A percentile compares a stretch with the other conserved stretches of the same genome.
phyloP scores from a whole-genome alignment of 2,329 filamentous ascomycete genomes.

The Ophiostoma montium region DNA sequence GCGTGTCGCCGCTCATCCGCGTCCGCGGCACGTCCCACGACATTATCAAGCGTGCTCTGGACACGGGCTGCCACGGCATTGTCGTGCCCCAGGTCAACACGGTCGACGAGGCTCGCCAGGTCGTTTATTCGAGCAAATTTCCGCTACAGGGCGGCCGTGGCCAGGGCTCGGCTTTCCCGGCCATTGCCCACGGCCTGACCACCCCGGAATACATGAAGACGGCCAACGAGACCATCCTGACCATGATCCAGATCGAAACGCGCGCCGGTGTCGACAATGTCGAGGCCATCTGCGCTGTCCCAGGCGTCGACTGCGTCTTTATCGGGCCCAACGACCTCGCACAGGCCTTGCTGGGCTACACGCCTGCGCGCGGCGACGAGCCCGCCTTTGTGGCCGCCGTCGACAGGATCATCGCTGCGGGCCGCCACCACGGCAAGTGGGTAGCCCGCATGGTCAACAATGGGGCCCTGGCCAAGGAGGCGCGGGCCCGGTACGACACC shows the following conservation, averaged over 20 bases:
- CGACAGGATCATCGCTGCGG: constrained; percentile 26
- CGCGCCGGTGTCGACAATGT: constrained; percentile 29
- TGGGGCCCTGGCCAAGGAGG: constrained; percentile 26
- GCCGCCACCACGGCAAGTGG: constrained; percentile 35
- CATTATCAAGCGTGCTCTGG: constrained; percentile 36
- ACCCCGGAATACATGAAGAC: constrained; percentile 35
- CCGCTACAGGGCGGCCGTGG: constrained; percentile 34
- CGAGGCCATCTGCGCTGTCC: constrained; percentile 27
- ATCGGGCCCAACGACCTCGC: constrained; percentile 33
- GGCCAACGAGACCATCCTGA: constrained; percentile 32
- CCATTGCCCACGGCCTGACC: constrained; percentile 28
- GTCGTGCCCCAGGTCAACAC: constrained; percentile 34
- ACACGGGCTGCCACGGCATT: constrained; percentile 35
- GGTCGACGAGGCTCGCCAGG: constrained; percentile 28
- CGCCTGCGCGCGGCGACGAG: constrained; percentile 31
- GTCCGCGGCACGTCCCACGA: constrained; percentile 25
- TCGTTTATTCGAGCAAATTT: constrained; percentile 35
- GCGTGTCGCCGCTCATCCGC: constrained; percentile 28
- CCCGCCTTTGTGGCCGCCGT: constrained; percentile 32
- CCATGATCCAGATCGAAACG: constrained; percentile 32
- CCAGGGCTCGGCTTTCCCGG: constrained; percentile 34
- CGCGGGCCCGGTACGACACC: constrained; percentile 25
- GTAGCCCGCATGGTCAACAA: constrained; percentile 33
- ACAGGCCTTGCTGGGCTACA: constrained; percentile 29
- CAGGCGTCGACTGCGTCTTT: constrained; percentile 29